Evolutionary conservation across 129 eudicot species (phyloP).

Genomic region (Glebionis coronaria): DNA sequence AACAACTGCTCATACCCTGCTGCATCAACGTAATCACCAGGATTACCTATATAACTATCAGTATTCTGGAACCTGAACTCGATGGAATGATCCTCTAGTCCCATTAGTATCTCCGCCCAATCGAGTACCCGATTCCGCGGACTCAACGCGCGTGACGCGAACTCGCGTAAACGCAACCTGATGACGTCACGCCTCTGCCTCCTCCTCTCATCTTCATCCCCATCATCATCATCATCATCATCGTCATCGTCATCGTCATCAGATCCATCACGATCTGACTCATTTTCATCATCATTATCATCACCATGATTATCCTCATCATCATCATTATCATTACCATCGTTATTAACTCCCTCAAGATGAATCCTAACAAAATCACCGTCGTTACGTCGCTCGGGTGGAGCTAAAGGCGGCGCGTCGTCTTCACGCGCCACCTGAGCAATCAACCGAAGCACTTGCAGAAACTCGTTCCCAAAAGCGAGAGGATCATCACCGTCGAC

Average conservation of each 20-base stretch:
- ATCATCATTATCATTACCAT: slow-evolving; percentile 40
- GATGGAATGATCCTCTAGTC: slow-evolving; percentile 77
- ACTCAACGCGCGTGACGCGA: slow-evolving; percentile 46
- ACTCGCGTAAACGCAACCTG: slow-evolving; percentile 59
- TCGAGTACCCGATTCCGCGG: slow-evolving; percentile 57
- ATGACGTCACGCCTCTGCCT: slow-evolving; percentile 49
- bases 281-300: slow-evolving; percentile 10
- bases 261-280: slow-evolving; percentile 11
- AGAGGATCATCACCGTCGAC: slow-evolving; percentile 38
- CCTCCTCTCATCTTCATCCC: slow-evolving; percentile 30
- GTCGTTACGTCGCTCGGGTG: background rate
- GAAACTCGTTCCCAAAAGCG: slow-evolving; percentile 48
- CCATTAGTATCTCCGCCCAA: slow-evolving; percentile 91
- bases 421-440: slow-evolving; percentile 70
- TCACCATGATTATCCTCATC: slow-evolving; percentile 20
- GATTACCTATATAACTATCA: slow-evolving; percentile 72
- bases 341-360: slow-evolving; percentile 67
- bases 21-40: slow-evolving; percentile 88
- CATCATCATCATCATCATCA: slow-evolving; percentile 20
- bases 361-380: slow-evolving; percentile 63
- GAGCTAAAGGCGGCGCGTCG: slow-evolving; percentile 63
- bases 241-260: slow-evolving; percentile 20
- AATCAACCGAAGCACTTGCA: slow-evolving; percentile 66
- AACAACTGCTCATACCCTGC: slow-evolving; percentile 82
- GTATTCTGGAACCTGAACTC: slow-evolving; percentile 61